These are phyloP conservation scores for Crithidia bombi DNA, from an alignment of 208 protist genomes.

Conservation along the genomic window DNA sequence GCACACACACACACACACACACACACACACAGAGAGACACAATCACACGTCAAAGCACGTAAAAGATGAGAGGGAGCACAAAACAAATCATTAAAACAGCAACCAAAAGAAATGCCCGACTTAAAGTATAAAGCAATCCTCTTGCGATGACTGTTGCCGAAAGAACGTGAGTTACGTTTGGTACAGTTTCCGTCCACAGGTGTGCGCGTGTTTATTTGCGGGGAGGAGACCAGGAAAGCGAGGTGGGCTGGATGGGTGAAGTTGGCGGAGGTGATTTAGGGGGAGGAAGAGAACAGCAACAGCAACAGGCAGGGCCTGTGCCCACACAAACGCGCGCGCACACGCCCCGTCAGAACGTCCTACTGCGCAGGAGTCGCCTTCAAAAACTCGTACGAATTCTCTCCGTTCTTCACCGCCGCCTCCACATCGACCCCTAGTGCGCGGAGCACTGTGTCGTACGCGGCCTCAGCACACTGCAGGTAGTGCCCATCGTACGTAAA, in stretches of 20 bases:
- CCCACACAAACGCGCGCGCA: background rate
- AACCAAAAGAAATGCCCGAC: background rate
- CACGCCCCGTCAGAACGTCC: background rate
- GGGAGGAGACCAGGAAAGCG: too few species aligned
- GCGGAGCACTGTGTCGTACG: slow-evolving; percentile 47
- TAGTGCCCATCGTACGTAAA: slow-evolving; percentile 66
- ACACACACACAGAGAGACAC: too few species aligned
- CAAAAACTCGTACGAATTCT: slow-evolving; percentile 22
- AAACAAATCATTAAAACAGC: background rate
- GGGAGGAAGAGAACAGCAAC: background rate
- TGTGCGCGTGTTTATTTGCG: too few species aligned
- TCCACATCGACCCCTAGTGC: slow-evolving; percentile 27
- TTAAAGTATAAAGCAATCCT: too few species aligned
- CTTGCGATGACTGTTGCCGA: too few species aligned
- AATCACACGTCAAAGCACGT: background rate
- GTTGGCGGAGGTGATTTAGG: too few species aligned
- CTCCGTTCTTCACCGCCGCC: slow-evolving; percentile 14
- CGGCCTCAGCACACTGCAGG: slow-evolving; percentile 41
- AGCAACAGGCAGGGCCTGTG: background rate
- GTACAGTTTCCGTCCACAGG: too few species aligned
- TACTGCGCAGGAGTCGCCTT: slow-evolving; percentile 18
- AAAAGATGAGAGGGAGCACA: background rate
- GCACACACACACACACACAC: too few species aligned
- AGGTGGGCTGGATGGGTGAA: too few species aligned
- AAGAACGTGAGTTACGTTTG: too few species aligned